Evolutionary conservation across 768 basidiomycete genomes (phyloP).

Genomic region (Lentinula edodes): DNA sequence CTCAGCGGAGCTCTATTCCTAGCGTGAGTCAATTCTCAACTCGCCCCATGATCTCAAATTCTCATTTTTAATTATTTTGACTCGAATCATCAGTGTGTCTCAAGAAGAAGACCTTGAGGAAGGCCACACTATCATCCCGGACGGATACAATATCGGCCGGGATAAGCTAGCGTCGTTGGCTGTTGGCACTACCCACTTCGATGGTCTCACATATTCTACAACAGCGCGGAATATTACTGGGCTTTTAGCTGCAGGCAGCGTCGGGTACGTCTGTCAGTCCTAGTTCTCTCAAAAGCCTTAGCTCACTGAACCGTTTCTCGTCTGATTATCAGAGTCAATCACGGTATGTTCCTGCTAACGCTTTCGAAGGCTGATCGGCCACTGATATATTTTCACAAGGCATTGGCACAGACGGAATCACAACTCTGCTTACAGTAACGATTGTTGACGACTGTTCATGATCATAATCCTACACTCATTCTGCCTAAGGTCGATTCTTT

Average conservation of each 20-base stretch:
- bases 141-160: slow-evolving; percentile 28
- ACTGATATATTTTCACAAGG: not conserved
- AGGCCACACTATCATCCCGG: slow-evolving; percentile 42
- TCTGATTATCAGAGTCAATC: not conserved
- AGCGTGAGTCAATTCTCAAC: slow-evolving; percentile 33
- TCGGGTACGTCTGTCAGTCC: slow-evolving; percentile 26
- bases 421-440: slow-evolving; percentile 2
- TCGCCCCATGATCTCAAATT: not conserved
- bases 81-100: not conserved
- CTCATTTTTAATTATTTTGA: not conserved
- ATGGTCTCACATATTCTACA: slow-evolving; percentile 42
- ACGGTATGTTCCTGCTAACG: not conserved
- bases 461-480: not conserved
- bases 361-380: not conserved
- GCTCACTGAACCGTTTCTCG: not conserved
- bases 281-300: not conserved
- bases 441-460: not conserved
- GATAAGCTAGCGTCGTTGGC: slow-evolving; percentile 29
- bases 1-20: slow-evolving; percentile 52
- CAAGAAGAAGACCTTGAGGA: slow-evolving; percentile 16
- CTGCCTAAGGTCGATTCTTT: not conserved
- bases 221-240: slow-evolving; percentile 42
- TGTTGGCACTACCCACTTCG: slow-evolving; percentile 29
- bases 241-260: slow-evolving; percentile 45
- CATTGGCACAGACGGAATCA: slow-evolving; percentile 3